These are phyloP conservation scores for Fraxinus floribunda DNA, from an alignment of 305 asterid genomes.

Conservation along the genomic window DNA sequence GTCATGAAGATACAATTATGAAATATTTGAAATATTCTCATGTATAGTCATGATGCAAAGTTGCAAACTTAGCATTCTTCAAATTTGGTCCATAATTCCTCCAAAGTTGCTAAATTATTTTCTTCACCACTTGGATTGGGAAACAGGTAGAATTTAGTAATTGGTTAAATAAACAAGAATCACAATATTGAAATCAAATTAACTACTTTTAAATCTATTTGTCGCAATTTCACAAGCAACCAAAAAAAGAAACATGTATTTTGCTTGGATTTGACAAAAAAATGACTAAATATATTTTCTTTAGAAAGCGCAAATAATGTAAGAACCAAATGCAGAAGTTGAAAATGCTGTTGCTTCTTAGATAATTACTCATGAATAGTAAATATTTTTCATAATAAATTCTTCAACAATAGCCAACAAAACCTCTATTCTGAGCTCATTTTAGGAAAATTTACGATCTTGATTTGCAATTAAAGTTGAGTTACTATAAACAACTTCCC, in stretches of 20 bases:
- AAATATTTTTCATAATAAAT: not conserved
- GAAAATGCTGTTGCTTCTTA: not conserved
- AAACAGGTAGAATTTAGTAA: not conserved
- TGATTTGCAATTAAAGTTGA: not conserved
- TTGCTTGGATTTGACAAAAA: not conserved
- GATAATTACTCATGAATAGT: not conserved
- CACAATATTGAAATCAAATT: not conserved
- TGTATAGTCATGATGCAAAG: not conserved
- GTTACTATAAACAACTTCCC: not conserved
- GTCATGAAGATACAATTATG: not conserved
- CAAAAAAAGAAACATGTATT: not conserved
- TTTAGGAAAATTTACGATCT: not conserved
- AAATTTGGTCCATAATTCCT: not conserved
- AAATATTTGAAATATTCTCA: not conserved
- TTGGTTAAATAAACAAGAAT: not conserved
- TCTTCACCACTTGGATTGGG: not conserved
- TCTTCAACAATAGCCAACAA: not conserved
- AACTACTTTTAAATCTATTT: not conserved
- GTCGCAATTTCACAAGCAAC: not conserved
- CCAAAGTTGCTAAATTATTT: not conserved
- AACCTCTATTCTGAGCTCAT: not conserved
- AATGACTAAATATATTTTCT: not conserved
- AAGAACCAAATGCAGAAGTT: not conserved
- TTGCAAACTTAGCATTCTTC: not conserved
- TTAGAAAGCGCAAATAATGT: not conserved